phyloP scores from a whole-genome alignment of 2,329 filamentous ascomycete species.

The Sarocladiaceae sp. region DNA sequence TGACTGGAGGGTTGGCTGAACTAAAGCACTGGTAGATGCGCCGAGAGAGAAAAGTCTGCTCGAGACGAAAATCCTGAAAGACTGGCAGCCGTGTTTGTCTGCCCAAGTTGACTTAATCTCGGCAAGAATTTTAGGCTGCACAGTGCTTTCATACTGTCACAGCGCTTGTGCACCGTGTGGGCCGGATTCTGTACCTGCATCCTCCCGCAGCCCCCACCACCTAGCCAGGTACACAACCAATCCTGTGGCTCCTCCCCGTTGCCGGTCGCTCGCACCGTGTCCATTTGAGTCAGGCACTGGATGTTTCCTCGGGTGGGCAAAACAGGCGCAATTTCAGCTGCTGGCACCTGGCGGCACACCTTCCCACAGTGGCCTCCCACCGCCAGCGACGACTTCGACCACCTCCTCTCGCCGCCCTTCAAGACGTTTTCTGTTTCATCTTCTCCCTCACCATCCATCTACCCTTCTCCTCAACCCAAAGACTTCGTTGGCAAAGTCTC shows the following conservation, averaged over 20 bases:
- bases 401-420: slow-evolving; percentile 4
- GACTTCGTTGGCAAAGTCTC: slow-evolving; percentile 55
- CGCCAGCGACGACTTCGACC: neutral
- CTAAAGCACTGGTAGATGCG: too few species aligned
- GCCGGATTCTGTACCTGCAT: slow-evolving; percentile 4
- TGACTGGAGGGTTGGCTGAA: too few species aligned
- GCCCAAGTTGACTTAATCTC: too few species aligned
- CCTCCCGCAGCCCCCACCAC: neutral
- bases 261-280: neutral
- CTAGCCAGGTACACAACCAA: slow-evolving; percentile 4
- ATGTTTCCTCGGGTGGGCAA: slow-evolving; percentile 2
- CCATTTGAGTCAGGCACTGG: too few species aligned
- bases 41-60: too few species aligned
- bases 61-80: too few species aligned
- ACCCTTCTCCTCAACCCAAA: slow-evolving; percentile 15
- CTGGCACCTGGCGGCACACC: neutral
- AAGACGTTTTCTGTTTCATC: slow-evolving; percentile 14
- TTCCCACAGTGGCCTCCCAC: neutral
- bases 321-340: slow-evolving; percentile 6
- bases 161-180: neutral
- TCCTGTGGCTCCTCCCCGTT: neutral
- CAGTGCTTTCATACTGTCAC: neutral
- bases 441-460: slow-evolving; percentile 14
- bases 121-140: neutral
- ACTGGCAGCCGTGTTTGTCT: too few species aligned